Percentiles rank a stretch among this genome's conserved stretches.
phyloP scores from a whole-genome alignment of 306 rosid genomes.

The Phaseolus lunatus region DNA sequence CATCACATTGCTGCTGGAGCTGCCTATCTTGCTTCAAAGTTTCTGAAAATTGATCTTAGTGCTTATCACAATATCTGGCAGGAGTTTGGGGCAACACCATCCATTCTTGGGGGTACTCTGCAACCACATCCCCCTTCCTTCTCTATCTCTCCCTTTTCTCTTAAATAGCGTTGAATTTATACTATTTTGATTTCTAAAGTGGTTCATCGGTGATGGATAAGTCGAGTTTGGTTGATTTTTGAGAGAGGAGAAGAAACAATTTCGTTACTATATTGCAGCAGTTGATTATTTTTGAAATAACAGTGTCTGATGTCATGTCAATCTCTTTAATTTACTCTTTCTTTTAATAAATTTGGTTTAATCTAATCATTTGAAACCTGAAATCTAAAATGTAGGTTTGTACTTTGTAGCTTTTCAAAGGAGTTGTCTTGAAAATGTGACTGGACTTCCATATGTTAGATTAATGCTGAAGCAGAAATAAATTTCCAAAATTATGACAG shows the following conservation, averaged over 20 bases:
- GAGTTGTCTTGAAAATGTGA: background rate
- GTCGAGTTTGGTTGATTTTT: background rate
- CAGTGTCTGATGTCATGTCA: background rate
- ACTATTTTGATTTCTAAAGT: background rate
- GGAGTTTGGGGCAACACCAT: constrained; percentile 80
- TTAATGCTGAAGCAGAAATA: background rate
- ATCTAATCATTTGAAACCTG: constrained; percentile 1
- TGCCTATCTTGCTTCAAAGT: constrained; percentile 78
- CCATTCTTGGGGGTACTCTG: constrained; percentile 71
- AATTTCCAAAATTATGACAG: constrained; percentile 1
- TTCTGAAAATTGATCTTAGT: constrained; percentile 71
- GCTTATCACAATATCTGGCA: constrained; percentile 72
- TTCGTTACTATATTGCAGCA: background rate
- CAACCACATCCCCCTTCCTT: constrained; percentile 37
- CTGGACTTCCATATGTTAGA: background rate
- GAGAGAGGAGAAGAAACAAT: background rate
- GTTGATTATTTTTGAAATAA: background rate
- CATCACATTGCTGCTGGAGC: constrained; percentile 94
- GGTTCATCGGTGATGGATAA: constrained; percentile 6
- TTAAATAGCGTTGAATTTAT: constrained; percentile 26
- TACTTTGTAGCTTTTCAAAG: background rate
- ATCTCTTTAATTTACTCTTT: background rate
- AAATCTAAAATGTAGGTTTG: background rate
- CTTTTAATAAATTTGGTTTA: background rate
- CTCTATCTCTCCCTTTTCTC: background rate